A percentile compares a stretch with the other conserved stretches of the same genome.
phyloP scores from a whole-genome alignment of 2,329 filamentous ascomycete genomes.

The Myrmaecium sp. region DNA sequence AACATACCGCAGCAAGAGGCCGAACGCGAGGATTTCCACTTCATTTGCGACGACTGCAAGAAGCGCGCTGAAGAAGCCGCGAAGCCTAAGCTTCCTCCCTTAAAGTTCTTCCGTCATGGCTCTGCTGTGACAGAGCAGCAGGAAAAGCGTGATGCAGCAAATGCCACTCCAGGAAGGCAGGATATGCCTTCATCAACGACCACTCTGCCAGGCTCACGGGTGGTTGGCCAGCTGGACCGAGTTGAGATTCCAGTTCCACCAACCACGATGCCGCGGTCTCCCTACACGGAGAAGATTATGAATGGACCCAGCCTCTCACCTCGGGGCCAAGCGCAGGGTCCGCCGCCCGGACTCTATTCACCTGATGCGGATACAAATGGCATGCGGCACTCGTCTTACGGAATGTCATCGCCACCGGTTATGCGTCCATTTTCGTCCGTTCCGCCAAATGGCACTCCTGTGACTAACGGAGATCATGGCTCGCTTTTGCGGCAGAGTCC shows the following conservation, averaged over 20 bases:
- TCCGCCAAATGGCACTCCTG: conserved; percentile 7
- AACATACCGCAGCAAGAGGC: conserved; percentile 63
- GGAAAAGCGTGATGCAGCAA: conserved; percentile 2
- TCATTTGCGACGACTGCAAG: conserved; percentile 65
- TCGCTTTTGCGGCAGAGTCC: too few relatives aligned
- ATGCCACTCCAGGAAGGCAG: not conserved
- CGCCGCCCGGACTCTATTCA: conserved; percentile 15
- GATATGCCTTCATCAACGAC: conserved; percentile 5
- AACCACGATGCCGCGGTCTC: conserved; percentile 7
- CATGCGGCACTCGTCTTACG: too few relatives aligned
- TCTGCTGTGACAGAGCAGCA: conserved; percentile 27
- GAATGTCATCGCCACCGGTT: conserved; percentile 11
- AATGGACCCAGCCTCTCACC: conserved; percentile 28
- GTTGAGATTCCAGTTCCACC: conserved; percentile 9
- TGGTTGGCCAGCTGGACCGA: conserved; percentile 8
- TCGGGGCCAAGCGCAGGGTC: conserved; percentile 25
- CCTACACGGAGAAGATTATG: conserved; percentile 15
- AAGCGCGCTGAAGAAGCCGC: conserved; percentile 38
- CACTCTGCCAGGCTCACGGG: too few relatives aligned
- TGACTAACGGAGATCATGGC: conserved; percentile 11
- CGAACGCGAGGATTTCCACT: conserved; percentile 73
- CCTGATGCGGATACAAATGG: not conserved
- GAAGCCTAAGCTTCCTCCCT: conserved; percentile 42
- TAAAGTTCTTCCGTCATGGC: conserved; percentile 39
- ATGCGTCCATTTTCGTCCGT: conserved; percentile 10